Percentiles rank a stretch among this genome's conserved stretches.
Conservation (phyloP, 106 monocot species). For the Posidonia australis region DNA sequence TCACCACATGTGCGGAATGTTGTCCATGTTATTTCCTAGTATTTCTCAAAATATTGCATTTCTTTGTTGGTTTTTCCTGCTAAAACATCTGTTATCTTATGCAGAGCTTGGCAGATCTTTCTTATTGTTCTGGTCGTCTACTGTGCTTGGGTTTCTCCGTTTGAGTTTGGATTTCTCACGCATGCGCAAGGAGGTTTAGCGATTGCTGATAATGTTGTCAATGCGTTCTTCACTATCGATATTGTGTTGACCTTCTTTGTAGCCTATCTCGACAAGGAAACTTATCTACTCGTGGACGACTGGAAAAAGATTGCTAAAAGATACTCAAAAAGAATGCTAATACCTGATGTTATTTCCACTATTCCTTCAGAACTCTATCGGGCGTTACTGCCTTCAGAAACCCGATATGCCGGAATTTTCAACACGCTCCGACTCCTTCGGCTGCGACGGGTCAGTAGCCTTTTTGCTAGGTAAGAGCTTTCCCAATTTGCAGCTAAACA, state of each 20-base stretch:
- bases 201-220: constrained; percentile 14
- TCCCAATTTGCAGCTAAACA: background rate
- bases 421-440: constrained; percentile 68
- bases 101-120: constrained; percentile 14
- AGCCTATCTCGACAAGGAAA: constrained; percentile 43
- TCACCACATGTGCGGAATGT: too few relatives aligned
- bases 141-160: constrained; percentile 16
- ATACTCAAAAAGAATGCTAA: constrained; percentile 9
- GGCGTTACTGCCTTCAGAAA: background rate
- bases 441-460: constrained; percentile 73
- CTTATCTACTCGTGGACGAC: constrained; percentile 14
- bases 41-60: too few relatives aligned
- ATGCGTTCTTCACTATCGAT: constrained; percentile 16
- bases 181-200: constrained; percentile 1
- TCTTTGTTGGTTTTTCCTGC: too few relatives aligned
- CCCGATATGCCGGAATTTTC: constrained; percentile 5
- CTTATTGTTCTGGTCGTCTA: constrained; percentile 12
- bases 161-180: constrained; percentile 19
- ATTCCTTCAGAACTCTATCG: constrained; percentile 11
- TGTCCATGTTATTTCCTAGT: too few relatives aligned
- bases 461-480: constrained; percentile 10
- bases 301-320: constrained; percentile 9
- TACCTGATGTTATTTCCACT: constrained; percentile 16
- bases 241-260: constrained; percentile 49
- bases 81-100: background rate